phyloP scores from a whole-genome alignment of 192 early-diverging fungal species.

The Martensiomyces pterosporus region DNA sequence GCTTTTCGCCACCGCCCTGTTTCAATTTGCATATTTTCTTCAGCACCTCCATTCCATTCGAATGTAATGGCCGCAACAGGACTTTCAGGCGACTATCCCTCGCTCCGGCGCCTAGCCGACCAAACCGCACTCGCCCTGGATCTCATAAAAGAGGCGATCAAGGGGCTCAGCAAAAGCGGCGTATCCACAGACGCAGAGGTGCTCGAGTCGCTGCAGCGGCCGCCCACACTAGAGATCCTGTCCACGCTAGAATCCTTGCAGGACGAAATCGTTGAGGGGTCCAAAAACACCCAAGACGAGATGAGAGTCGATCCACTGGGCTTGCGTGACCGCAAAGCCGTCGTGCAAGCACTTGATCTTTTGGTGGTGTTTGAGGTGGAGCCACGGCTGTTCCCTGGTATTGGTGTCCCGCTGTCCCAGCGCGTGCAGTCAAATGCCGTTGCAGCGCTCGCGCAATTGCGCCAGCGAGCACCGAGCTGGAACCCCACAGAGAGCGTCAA shows the following conservation, averaged over 20 bases:
- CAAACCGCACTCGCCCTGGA: conserved; percentile 5
- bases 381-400: conserved; percentile 61
- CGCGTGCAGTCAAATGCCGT: conserved; percentile 54
- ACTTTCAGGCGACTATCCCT: conserved; percentile 3
- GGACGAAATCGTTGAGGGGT: conserved; percentile 13
- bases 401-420: conserved; percentile 62
- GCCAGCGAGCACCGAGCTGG: conserved; percentile 4
- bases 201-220: conserved; percentile 4
- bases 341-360: conserved; percentile 33
- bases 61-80: not conserved
- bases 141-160: conserved; percentile 12
- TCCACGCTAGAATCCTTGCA: conserved; percentile 13
- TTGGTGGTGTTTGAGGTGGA: conserved; percentile 49
- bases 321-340: conserved; percentile 31
- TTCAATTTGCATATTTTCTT: too few relatives aligned
- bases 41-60: too few relatives aligned
- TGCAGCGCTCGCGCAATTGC: conserved; percentile 9
- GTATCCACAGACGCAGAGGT: conserved; percentile 17
- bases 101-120: conserved; percentile 12
- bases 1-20: too few relatives aligned
- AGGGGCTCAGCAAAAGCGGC: conserved; percentile 39
- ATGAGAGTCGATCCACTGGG: conserved; percentile 19
- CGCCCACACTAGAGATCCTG: conserved; percentile 14
- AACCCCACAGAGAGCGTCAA: not conserved
- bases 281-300: not conserved